These are phyloP conservation scores for Graphilbum fragrans DNA, from an alignment of 2,329 filamentous ascomycete species.

Conservation along the genomic window DNA sequence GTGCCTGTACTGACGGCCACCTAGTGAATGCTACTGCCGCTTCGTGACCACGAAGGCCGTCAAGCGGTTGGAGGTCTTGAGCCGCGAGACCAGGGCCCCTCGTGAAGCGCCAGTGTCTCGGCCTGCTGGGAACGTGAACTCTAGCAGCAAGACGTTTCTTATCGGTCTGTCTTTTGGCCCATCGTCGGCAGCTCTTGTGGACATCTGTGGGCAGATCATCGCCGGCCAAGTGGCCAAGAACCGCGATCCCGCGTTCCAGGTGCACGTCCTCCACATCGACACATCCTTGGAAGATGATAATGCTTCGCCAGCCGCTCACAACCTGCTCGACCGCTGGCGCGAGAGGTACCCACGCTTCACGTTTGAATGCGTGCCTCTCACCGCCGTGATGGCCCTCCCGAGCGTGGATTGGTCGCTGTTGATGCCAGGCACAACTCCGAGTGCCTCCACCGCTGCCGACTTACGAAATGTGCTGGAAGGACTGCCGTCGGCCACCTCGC, in stretches of 20 bases:
- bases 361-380: constrained; percentile 52
- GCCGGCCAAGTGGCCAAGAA: constrained; percentile 52
- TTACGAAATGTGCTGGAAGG: constrained; percentile 44
- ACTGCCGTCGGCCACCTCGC: constrained; percentile 63
- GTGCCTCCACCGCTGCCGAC: constrained; percentile 16
- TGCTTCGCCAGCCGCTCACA: constrained; percentile 10
- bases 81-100: constrained; percentile 27
- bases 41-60: constrained; percentile 71
- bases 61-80: constrained; percentile 51
- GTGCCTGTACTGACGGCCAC: too few species aligned
- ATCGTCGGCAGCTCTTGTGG: constrained; percentile 66
- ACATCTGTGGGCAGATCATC: constrained; percentile 61
- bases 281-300: constrained; percentile 21
- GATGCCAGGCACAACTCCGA: constrained; percentile 8
- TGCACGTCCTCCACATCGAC: constrained; percentile 48
- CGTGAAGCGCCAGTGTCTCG: constrained; percentile 6
- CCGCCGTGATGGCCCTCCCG: constrained; percentile 41
- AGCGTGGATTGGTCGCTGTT: constrained; percentile 43
- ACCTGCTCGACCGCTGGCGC: constrained; percentile 40
- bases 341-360: constrained; percentile 52
- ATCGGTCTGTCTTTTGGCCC: constrained; percentile 74
- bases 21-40: constrained; percentile 61
- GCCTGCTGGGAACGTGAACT: constrained; percentile 6
- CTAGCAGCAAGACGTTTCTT: constrained; percentile 42
- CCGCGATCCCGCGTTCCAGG: constrained; percentile 53